phyloP scores from a whole-genome alignment of 2,329 filamentous ascomycete species.

The Colletotrichum nymphaeae region DNA sequence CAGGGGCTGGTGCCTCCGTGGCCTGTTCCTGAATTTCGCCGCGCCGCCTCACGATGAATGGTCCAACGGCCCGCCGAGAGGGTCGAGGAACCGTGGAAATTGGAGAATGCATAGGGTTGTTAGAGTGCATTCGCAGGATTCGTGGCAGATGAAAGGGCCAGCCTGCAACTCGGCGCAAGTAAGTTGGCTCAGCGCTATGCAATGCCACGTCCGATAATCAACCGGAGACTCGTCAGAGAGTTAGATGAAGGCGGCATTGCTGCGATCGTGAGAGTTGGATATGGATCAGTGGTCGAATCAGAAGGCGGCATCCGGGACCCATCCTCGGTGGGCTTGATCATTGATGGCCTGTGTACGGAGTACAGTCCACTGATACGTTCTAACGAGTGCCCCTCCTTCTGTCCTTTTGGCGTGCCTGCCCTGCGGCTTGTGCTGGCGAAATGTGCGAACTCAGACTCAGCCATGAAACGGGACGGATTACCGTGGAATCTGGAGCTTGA shows the following conservation, averaged over 20 bases:
- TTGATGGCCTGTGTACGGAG: background rate
- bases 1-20: constrained; percentile 19
- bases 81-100: constrained; percentile 16
- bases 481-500: constrained; percentile 5
- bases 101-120: background rate
- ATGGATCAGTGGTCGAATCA: constrained; percentile 19
- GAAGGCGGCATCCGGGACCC: constrained; percentile 13
- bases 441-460: constrained; percentile 18
- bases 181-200: constrained; percentile 1
- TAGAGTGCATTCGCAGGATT: background rate
- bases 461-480: constrained; percentile 34
- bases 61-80: constrained; percentile 19
- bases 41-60: constrained; percentile 22
- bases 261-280: constrained; percentile 4
- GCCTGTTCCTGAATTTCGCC: constrained; percentile 32
- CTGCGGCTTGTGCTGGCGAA: background rate
- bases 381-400: background rate
- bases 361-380: background rate
- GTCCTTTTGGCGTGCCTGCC: constrained; percentile 14
- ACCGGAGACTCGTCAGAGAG: constrained; percentile 17
- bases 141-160: background rate
- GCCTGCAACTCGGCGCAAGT: background rate
- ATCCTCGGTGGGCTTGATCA: constrained; percentile 9
- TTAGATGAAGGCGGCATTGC: background rate
- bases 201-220: constrained; percentile 17